Conservation (phyloP, 2,329 filamentous ascomycete species). For the Penicillium sp. region DNA sequence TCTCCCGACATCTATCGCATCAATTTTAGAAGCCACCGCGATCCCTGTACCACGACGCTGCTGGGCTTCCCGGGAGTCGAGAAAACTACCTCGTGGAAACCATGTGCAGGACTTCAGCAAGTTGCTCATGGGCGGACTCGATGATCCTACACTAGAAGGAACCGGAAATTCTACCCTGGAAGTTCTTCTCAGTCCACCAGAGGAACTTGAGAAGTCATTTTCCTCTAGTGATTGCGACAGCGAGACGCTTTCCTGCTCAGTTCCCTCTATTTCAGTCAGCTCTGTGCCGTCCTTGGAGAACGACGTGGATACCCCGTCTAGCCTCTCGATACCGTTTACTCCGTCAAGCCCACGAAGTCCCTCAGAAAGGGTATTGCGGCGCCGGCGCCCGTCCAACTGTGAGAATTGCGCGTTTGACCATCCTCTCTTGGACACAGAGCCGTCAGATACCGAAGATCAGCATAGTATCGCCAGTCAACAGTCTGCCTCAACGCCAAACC, state of each 20-base stretch:
- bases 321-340: conserved; percentile 49
- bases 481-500: conserved; percentile 16
- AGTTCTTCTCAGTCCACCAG: conserved; percentile 60
- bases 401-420: conserved; percentile 63
- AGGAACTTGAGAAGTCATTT: conserved; percentile 47
- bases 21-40: conserved; percentile 62
- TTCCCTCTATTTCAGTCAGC: conserved; percentile 61
- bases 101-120: conserved; percentile 58
- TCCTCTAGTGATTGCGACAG: conserved; percentile 50
- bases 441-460: conserved; percentile 27
- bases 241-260: conserved; percentile 47
- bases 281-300: conserved; percentile 61
- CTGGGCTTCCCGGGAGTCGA: conserved; percentile 44
- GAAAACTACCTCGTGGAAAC: conserved; percentile 47
- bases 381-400: conserved; percentile 55
- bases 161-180: conserved; percentile 56
- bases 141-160: conserved; percentile 50
- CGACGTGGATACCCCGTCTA: conserved; percentile 54
- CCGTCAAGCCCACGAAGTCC: conserved; percentile 44
- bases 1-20: conserved; percentile 61
- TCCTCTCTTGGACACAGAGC: conserved; percentile 55
- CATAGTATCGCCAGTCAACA: conserved; percentile 14
- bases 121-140: conserved; percentile 59
- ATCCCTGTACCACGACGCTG: conserved; percentile 59
- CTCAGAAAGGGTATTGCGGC: conserved; percentile 50